Evolutionary conservation across 345 rosid species (phyloP), one percentile per base, ranked within the genome.

Genomic region (Ricinus communis): DNA sequence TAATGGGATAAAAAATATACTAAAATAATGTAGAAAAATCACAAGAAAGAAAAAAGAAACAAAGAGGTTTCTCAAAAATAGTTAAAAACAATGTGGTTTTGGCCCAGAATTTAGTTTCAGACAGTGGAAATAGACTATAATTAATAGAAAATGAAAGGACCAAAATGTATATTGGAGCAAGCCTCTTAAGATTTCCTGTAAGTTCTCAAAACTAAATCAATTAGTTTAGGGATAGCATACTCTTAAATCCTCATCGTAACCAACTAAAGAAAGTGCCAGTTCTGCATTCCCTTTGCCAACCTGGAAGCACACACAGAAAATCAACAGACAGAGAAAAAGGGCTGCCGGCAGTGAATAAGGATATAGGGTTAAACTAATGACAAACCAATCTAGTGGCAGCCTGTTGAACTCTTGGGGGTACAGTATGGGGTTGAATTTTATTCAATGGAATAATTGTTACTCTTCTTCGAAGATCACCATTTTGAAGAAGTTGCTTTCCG

Each of bases 241-340:
- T 90, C 86, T 84, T 78, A 92, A 28, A 43, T 92, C 99, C 40
- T 85, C 81, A 72, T 82, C 82, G 66, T 88, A 95, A 72, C 88
- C 97, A 76, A 92, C 93, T 76, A 92, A 87, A 74, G 99, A 90
- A 77, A 95, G 92, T 66, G 99, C 98, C 80, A 89, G 65, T 82
- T 90, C 86, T 62, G 96, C 94, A 75, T 95, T 95, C 76, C 83
- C 98, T 83, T 90, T 86, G 71, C 98, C 97, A 36, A 92, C 98
- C 99, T 95, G 77, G 66, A 81, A 71, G 70, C 38, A 51, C 54
- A 71, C 59, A 9, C 16, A 71, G 43, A 68, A 72, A 65, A 69
- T 58, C 31, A 71, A 53, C 11, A 55, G 28, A 33, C 2, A 60
- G 5, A 38, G 43, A 24, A 21, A 8, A 62, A 69, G 33, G 22